Conservation (phyloP, 1,284 basidiomycete genomes). For the Vanrija sp. region DNA sequence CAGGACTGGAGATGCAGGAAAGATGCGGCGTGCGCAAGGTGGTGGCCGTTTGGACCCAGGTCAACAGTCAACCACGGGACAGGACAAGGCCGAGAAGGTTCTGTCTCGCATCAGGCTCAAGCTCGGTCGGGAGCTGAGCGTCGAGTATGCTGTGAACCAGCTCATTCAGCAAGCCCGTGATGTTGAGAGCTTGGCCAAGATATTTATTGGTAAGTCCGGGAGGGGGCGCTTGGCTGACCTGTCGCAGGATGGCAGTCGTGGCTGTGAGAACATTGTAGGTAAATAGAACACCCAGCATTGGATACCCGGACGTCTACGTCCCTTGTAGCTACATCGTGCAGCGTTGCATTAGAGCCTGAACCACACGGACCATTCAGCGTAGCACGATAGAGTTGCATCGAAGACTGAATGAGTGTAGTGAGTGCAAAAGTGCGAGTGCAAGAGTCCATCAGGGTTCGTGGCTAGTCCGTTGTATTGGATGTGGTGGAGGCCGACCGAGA, state of each 20-base stretch:
- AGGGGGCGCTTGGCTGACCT: not conserved
- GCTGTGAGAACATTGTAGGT: slow-evolving; percentile 4
- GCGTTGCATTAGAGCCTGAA: no score
- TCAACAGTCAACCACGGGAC: slow-evolving; percentile 52
- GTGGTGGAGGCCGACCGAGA: no score
- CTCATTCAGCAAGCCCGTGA: slow-evolving; percentile 87
- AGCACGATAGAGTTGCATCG: no score
- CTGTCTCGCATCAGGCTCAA: slow-evolving; percentile 73
- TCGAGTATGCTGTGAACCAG: slow-evolving; percentile 91
- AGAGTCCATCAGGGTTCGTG: no score
- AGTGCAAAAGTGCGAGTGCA: no score
- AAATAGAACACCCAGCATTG: no score
- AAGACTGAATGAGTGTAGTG: no score
- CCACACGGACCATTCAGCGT: no score
- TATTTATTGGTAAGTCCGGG: slow-evolving; percentile 59
- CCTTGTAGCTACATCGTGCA: no score
- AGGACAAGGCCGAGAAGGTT: slow-evolving; percentile 86
- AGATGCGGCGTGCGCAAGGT: slow-evolving; percentile 48
- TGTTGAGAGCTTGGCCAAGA: slow-evolving; percentile 66
- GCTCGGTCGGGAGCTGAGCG: slow-evolving; percentile 75
- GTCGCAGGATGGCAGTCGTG: slow-evolving; percentile 24
- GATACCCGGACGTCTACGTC: no score
- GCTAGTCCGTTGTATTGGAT: no score
- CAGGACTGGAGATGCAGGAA: slow-evolving; percentile 59
- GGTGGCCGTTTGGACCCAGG: slow-evolving; percentile 18